Evolutionary conservation across 2,329 filamentous ascomycete genomes (phyloP).

Genomic region (Penicillium occitanis): DNA sequence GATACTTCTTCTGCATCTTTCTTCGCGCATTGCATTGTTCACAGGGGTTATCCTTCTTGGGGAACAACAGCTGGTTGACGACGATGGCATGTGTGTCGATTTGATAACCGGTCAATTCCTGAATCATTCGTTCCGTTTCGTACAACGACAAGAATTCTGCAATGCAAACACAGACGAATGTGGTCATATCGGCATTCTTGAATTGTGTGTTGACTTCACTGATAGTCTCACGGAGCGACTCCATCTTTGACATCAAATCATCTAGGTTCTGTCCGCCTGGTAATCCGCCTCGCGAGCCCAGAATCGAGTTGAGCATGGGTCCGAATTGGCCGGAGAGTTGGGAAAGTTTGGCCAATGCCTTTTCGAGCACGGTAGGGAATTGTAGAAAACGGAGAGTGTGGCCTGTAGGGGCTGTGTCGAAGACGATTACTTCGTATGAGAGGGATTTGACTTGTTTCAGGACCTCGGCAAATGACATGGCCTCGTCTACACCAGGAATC

Average conservation of each 20-base stretch:
- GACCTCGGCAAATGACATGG: slow-evolving; percentile 99
- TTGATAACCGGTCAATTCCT: slow-evolving; percentile 87
- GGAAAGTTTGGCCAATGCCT: slow-evolving; percentile 94
- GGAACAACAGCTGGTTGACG: slow-evolving; percentile 96
- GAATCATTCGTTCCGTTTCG: slow-evolving; percentile 99
- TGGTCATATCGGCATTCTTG: slow-evolving; percentile 93
- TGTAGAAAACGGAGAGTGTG: slow-evolving; percentile 98
- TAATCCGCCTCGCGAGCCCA: slow-evolving; percentile 72
- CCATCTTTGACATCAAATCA: slow-evolving; percentile 92
- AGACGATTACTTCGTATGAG: slow-evolving; percentile 98
- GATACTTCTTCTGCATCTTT: slow-evolving; percentile 99
- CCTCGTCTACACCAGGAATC: slow-evolving; percentile 98
- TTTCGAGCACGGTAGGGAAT: slow-evolving; percentile 96
- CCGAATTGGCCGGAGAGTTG: slow-evolving; percentile 93
- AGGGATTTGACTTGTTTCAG: slow-evolving; percentile 99
- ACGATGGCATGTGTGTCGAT: slow-evolving; percentile 98
- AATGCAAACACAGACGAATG: slow-evolving; percentile 98
- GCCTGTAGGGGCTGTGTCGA: slow-evolving; percentile 96
- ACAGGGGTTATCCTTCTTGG: slow-evolving; percentile 77
- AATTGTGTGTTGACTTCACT: slow-evolving; percentile 96
- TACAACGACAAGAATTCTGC: slow-evolving; percentile 95
- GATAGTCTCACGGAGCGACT: slow-evolving; percentile 88
- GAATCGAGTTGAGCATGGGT: slow-evolving; percentile 88
- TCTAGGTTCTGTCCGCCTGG: slow-evolving; percentile 91
- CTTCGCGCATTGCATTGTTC: slow-evolving; percentile 92